Evolutionary conservation across 768 basidiomycete species (phyloP), one percentile per base, ranked within the genome.

Genomic region (Collybiopsis confluens): DNA sequence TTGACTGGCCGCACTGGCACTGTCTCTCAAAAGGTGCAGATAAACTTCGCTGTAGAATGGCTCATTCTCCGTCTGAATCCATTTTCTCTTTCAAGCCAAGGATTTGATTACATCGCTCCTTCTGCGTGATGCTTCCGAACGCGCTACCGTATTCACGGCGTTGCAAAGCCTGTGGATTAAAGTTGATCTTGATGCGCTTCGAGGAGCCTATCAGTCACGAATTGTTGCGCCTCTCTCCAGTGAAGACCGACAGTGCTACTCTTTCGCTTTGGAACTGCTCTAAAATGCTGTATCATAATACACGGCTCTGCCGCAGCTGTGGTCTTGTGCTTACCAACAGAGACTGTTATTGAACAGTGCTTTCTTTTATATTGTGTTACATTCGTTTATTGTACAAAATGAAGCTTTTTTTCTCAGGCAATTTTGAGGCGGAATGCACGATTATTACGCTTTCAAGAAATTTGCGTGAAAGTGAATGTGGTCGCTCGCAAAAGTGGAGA

Each of bases 401-500:
- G 5, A 18, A 42, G n/a, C 6, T 42, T n/a, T 42, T 42, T 5
- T 42, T 7, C 40, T 18, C 40, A 8, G 23, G 23, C n/a, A 23
- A 42, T 16, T 33, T 5, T 33, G n/a, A n/a, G n/a, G n/a, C n/a
- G n/a, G n/a, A n/a, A n/a, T n/a, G n/a, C n/a, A n/a, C n/a, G n/a
- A n/a, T n/a, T 27, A 21, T 52, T 27, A 90, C 18, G 85, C 86
- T 63, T 91, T 92, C 58, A 98, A 74, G 70, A 88, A 88, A 64
- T 89, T 86, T 23, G 92, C 91, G 58, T 98, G 95, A 75, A 87
- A 98, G 49, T 86, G 86, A 58, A 98, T 77, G 62, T 99, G 96
- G 60, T 94, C 94, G 10, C 86, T 75, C 16, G 84, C 87, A 64
- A 96, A 96, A 2, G 91, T 93, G 1, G 93, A 92, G 41, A 97